Conservation (phyloP, 1,139 yeast species). For the Yamadazyma atlantica region DNA sequence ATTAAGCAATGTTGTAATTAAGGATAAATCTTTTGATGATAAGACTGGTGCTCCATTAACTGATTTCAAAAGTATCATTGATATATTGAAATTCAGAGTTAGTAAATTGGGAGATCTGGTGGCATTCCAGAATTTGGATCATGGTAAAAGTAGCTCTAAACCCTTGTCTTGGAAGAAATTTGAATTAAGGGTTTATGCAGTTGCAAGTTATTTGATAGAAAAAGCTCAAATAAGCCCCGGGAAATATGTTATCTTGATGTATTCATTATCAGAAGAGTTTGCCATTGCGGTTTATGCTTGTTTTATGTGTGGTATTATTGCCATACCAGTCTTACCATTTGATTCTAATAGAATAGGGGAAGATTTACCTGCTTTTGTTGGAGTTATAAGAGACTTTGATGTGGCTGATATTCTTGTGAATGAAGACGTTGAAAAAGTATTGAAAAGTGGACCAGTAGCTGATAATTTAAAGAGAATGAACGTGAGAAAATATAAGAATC, state of each 20-base stretch:
- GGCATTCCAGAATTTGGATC: conserved; percentile 71
- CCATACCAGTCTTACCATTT: conserved; percentile 78
- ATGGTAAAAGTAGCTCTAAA: conserved; percentile 50
- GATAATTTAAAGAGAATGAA: conserved; percentile 61
- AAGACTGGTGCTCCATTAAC: conserved; percentile 72
- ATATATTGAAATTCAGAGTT: conserved; percentile 77
- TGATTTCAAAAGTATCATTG: conserved; percentile 70
- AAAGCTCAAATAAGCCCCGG: conserved; percentile 61
- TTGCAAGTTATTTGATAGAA: conserved; percentile 56
- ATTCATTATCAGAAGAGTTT: conserved; percentile 85
- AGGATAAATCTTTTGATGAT: conserved; percentile 74
- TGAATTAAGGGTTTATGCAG: conserved; percentile 73
- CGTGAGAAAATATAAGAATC: conserved; percentile 39
- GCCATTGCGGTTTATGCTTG: conserved; percentile 85
- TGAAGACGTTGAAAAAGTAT: conserved; percentile 67
- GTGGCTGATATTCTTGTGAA: conserved; percentile 76
- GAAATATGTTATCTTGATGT: conserved; percentile 74
- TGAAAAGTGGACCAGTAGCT: conserved; percentile 69
- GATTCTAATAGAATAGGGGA: conserved; percentile 70
- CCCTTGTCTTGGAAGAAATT: conserved; percentile 83
- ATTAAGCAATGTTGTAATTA: conserved; percentile 69
- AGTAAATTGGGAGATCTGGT: conserved; percentile 72
- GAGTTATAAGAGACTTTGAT: conserved; percentile 67
- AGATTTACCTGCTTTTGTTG: conserved; percentile 69
- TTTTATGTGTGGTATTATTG: conserved; percentile 73